phyloP scores from a whole-genome alignment of 768 basidiomycete genomes.

The Sarcodon aspratus region DNA sequence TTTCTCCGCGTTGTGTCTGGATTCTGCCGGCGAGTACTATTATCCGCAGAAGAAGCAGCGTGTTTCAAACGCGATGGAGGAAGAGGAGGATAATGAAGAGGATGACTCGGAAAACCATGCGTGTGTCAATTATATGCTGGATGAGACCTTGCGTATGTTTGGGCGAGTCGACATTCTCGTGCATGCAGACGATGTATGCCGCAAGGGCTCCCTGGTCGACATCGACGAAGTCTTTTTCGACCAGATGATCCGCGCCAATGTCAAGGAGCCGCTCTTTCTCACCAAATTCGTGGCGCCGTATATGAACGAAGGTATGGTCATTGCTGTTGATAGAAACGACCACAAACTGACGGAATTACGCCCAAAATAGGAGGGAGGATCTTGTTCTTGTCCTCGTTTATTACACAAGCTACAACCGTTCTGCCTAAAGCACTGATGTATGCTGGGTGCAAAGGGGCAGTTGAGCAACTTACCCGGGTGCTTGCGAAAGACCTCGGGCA shows the following conservation, averaged over 20 bases:
- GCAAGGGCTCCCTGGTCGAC: not conserved
- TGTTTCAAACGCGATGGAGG: too few species aligned
- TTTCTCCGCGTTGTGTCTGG: conserved; percentile 7
- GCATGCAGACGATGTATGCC: conserved; percentile 11
- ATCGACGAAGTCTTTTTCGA: conserved; percentile 20
- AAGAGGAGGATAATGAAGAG: too few species aligned
- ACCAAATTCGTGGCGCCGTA: conserved; percentile 29
- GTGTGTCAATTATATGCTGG: conserved; percentile 12
- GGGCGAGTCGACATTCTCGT: conserved; percentile 20
- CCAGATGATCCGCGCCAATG: conserved; percentile 36
- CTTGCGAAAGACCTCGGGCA: conserved; percentile 40
- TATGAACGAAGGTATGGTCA: conserved; percentile 26
- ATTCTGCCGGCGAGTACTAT: too few species aligned
- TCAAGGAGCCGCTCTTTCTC: conserved; percentile 42
- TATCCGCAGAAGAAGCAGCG: too few species aligned
- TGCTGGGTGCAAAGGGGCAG: conserved; percentile 40
- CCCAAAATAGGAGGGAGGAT: conserved; percentile 30
- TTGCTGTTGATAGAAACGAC: not conserved
- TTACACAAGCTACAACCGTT: conserved; percentile 29
- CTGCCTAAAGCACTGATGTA: conserved; percentile 34
- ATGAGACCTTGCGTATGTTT: conserved; percentile 13
- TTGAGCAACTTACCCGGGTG: conserved; percentile 41
- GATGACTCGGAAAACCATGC: not conserved
- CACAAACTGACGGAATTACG: not conserved
- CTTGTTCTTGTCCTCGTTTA: conserved; percentile 39